phyloP scores from a whole-genome alignment of 768 basidiomycete genomes.

The Cantharellus cinnabarinus region DNA sequence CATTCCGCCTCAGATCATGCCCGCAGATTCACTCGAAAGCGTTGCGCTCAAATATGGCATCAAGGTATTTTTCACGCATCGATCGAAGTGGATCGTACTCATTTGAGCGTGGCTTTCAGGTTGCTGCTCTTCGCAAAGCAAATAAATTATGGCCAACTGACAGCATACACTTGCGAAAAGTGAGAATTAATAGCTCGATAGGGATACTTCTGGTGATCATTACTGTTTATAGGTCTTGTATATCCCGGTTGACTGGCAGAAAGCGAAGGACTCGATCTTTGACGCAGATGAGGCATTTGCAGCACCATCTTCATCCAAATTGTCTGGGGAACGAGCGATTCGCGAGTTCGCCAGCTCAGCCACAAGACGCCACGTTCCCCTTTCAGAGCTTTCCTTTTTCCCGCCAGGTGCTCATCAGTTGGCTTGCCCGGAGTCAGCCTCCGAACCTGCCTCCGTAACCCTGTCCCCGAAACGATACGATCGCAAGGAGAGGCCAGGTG shows the following conservation, averaged over 20 bases:
- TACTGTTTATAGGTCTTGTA: conserved; percentile 2
- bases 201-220: background rate
- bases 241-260: conserved; percentile 4
- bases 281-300: background rate
- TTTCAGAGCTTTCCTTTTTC: conserved; percentile 6
- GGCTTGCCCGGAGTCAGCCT: background rate
- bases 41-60: conserved; percentile 83
- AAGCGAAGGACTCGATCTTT: background rate
- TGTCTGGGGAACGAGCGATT: background rate
- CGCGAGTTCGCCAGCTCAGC: background rate
- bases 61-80: conserved; percentile 23
- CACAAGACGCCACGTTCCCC: conserved; percentile 3
- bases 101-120: conserved; percentile 11
- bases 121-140: conserved; percentile 55
- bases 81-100: background rate
- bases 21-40: conserved; percentile 64
- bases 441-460: background rate
- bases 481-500: background rate
- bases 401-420: background rate
- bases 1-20: conserved; percentile 26
- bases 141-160: conserved; percentile 94
- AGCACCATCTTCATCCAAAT: background rate
- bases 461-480: background rate
- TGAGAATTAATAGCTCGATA: conserved; percentile 26
- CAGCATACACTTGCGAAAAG: conserved; percentile 68